These are phyloP conservation scores for Cunninghamia lanceolata DNA, from an alignment of 75 land plant genomes.

Conservation along the genomic window DNA sequence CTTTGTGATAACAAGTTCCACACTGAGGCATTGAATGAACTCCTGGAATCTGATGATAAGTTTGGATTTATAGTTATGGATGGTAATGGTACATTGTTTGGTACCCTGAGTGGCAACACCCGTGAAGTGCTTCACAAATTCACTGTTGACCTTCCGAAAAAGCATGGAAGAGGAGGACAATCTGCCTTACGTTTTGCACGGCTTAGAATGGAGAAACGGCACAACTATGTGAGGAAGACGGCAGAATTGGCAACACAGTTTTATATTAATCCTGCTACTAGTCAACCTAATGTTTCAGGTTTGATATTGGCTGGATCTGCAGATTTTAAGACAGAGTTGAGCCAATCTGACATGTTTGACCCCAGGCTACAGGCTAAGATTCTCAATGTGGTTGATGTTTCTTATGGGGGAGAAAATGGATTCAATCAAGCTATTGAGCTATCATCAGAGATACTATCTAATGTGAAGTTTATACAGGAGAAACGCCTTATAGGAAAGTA, in stretches of 20 bases:
- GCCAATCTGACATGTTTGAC: constrained; percentile 87
- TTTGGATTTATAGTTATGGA: constrained; percentile 69
- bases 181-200: constrained; percentile 69
- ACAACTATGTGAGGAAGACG: constrained; percentile 66
- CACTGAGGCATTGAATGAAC: constrained; percentile 69
- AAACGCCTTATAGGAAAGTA: constrained; percentile 59
- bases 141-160: constrained; percentile 47
- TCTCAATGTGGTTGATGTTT: constrained; percentile 69
- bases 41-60: constrained; percentile 64
- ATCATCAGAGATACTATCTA: constrained; percentile 54
- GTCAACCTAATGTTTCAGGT: constrained; percentile 79
- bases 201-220: constrained; percentile 66
- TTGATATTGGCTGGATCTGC: constrained; percentile 77
- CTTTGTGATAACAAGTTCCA: constrained; percentile 77
- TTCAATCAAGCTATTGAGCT: constrained; percentile 72
- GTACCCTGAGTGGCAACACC: constrained; percentile 72
- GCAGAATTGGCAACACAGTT: constrained; percentile 52
- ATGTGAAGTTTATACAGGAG: constrained; percentile 68
- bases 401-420: constrained; percentile 64
- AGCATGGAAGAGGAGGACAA: constrained; percentile 84
- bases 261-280: constrained; percentile 68
- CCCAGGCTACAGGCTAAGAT: constrained; percentile 71
- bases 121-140: constrained; percentile 69
- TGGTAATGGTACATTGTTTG: constrained; percentile 78
- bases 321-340: constrained; percentile 77